phyloP scores from a whole-genome alignment of 805 yeast genomes.

The Hanseniaspora hatyaiensis region DNA sequence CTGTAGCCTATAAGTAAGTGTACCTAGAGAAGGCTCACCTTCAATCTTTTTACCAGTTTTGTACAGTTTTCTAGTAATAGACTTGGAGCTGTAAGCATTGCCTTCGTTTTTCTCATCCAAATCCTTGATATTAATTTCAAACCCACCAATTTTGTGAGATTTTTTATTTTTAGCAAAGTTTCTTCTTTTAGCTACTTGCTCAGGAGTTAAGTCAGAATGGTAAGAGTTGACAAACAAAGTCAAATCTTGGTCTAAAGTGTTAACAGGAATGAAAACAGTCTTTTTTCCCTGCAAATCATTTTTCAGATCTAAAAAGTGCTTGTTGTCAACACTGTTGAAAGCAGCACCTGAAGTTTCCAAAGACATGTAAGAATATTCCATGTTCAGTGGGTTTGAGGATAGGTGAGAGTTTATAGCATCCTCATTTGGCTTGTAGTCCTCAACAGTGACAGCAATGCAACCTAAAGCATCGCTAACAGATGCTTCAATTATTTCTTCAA shows the following conservation, averaged over 20 bases:
- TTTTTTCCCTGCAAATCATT: not conserved
- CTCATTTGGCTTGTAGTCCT: conserved; percentile 32
- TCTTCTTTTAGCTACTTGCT: conserved; percentile 15
- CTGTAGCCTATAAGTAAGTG: conserved; percentile 13
- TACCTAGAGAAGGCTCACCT: conserved; percentile 23
- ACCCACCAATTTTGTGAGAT: conserved; percentile 14
- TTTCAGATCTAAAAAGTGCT: conserved; percentile 8
- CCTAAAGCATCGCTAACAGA: conserved; percentile 60
- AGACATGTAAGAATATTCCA: conserved; percentile 20
- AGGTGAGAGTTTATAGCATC: not conserved
- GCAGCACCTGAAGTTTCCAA: conserved; percentile 8
- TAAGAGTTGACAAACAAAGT: conserved; percentile 22
- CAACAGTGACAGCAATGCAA: conserved; percentile 51
- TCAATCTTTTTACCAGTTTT: conserved; percentile 9
- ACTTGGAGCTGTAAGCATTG: not conserved
- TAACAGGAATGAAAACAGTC: conserved; percentile 40
- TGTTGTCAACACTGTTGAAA: conserved; percentile 4
- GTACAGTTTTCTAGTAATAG: conserved; percentile 6
- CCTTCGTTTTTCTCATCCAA: conserved; percentile 12
- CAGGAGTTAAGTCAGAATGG: conserved; percentile 1
- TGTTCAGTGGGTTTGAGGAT: conserved; percentile 1
- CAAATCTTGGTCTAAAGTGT: conserved; percentile 45
- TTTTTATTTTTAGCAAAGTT: conserved; percentile 12
- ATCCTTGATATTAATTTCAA: not conserved
- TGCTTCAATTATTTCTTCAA: conserved; percentile 56